These are phyloP conservation scores for Solanum rostratum DNA, from an alignment of 257 asterid species.

Conservation along the genomic window DNA sequence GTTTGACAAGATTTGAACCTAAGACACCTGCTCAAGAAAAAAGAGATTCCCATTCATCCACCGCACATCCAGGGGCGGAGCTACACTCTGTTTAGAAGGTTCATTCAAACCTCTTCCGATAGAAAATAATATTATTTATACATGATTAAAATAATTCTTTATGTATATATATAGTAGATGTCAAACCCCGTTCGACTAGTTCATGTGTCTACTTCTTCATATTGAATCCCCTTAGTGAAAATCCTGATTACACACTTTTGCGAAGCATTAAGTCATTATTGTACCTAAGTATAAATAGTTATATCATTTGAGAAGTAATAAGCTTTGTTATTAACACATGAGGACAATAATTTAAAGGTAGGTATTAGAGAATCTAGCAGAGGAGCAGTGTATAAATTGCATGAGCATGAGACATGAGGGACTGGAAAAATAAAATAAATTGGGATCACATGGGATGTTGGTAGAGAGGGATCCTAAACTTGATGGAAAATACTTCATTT, in stretches of 20 bases:
- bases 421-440: not conserved
- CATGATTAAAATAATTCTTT: no score
- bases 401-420: not conserved
- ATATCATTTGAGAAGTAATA: not conserved
- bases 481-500: conserved; percentile 20
- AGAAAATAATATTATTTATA: no score
- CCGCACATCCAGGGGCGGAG: no score
- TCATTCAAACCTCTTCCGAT: no score
- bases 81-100: no score
- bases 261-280: not conserved
- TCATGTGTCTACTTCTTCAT: no score
- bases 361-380: not conserved
- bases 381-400: not conserved
- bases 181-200: no score
- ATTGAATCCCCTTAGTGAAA: no score
- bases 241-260: no score
- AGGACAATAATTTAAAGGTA: not conserved
- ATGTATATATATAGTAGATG: no score
- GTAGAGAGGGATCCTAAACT: conserved; percentile 12
- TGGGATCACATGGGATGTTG: conserved; percentile 33
- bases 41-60: not conserved
- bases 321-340: not conserved
- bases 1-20: not conserved
- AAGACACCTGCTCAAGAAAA: not conserved
- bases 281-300: not conserved